Percentiles rank a stretch among this genome's conserved stretches.
phyloP scores from a whole-genome alignment of 495 filamentous ascomycete genomes.

The Aspergillus leporis region DNA sequence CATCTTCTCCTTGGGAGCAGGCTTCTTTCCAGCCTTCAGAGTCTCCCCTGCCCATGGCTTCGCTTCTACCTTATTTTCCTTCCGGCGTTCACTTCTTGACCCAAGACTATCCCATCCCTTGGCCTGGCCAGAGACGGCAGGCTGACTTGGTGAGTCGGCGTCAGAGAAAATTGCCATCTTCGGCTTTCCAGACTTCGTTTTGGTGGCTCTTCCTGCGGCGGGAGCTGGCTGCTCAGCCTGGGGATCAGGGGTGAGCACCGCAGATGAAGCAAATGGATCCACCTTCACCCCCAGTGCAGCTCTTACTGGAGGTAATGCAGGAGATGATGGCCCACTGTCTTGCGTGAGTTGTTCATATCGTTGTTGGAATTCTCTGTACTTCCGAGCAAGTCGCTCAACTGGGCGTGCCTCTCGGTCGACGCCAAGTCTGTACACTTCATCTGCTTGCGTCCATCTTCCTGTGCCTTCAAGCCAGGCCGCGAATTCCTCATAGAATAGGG shows the following conservation, averaged over 20 bases:
- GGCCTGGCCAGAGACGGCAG: slow-evolving; percentile 45
- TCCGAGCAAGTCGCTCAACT: slow-evolving; percentile 74
- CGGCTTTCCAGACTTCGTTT: slow-evolving; percentile 62
- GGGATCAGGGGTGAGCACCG: slow-evolving; percentile 52
- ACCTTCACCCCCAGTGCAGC: slow-evolving; percentile 85
- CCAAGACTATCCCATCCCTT: slow-evolving; percentile 94
- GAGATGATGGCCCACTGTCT: slow-evolving; percentile 71
- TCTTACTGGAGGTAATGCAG: slow-evolving; percentile 78
- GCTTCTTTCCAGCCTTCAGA: slow-evolving; percentile 80
- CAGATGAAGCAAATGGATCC: slow-evolving; percentile 68
- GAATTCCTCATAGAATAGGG: slow-evolving; percentile 97
- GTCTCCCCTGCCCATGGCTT: slow-evolving; percentile 93
- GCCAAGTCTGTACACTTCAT: slow-evolving; percentile 87
- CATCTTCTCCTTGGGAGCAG: slow-evolving; percentile 75
- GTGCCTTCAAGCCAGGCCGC: slow-evolving; percentile 86
- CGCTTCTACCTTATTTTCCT: slow-evolving; percentile 86
- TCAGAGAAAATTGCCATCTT: slow-evolving; percentile 95
- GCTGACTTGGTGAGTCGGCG: slow-evolving; percentile 45
- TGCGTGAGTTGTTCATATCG: slow-evolving; percentile 65
- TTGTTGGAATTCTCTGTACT: slow-evolving; percentile 86
- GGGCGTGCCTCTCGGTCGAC: slow-evolving; percentile 87
- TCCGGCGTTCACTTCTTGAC: slow-evolving; percentile 80
- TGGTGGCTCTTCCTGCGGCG: slow-evolving; percentile 49
- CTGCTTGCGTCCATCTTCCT: slow-evolving; percentile 86
- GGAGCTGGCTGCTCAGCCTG: slow-evolving; percentile 58